Conservation (phyloP, 352 stramenopile species). For the Globisporangium mamillatum region DNA sequence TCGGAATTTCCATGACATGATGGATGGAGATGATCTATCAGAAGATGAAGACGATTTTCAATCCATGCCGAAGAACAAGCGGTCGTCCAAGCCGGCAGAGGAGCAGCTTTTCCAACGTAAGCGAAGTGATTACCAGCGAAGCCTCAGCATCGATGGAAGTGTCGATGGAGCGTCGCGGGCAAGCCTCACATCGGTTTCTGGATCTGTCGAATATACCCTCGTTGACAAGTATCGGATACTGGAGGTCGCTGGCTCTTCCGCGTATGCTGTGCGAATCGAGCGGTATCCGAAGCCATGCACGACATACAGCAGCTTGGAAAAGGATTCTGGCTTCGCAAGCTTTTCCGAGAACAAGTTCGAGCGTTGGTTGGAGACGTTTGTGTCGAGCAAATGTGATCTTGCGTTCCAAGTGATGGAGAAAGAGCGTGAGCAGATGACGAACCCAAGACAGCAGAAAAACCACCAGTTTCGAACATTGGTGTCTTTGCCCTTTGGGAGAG, state of each 20-base stretch:
- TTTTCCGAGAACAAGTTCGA: conserved; percentile 77
- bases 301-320: conserved; percentile 69
- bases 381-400: conserved; percentile 48
- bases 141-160: conserved; percentile 45
- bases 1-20: conserved; percentile 71
- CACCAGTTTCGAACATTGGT: conserved; percentile 68
- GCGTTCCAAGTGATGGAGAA: conserved; percentile 50
- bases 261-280: conserved; percentile 76
- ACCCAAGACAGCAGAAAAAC: conserved; percentile 67
- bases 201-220: conserved; percentile 54
- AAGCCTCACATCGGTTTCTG: conserved; percentile 58
- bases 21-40: conserved; percentile 63
- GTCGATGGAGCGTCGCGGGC: conserved; percentile 23
- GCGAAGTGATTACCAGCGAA: conserved; percentile 34
- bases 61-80: conserved; percentile 10
- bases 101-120: conserved; percentile 64
- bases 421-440: conserved; percentile 40
- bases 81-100: conserved; percentile 31
- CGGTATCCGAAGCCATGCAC: conserved; percentile 71
- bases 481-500: conserved; percentile 57
- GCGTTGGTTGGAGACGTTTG: conserved; percentile 63
- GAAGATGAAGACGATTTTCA: conserved; percentile 48
- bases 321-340: conserved; percentile 43
- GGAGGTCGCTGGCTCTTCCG: conserved; percentile 66
- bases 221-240: conserved; percentile 69